Evolutionary conservation across 2,329 filamentous ascomycete species (phyloP).

Genomic region (Ophiostoma ips): DNA sequence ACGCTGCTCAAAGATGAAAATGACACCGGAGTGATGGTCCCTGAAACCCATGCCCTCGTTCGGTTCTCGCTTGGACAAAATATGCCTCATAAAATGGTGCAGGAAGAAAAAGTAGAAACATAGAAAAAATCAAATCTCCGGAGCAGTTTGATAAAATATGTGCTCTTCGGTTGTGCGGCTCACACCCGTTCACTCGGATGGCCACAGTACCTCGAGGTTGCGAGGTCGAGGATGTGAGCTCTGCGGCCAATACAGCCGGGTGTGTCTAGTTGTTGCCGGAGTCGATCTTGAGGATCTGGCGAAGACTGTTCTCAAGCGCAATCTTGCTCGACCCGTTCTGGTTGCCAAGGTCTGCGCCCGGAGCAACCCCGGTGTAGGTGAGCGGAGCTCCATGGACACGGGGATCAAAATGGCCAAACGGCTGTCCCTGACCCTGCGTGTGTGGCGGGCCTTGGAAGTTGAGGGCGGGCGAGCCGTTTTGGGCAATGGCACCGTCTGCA

Average conservation of each 20-base stretch:
- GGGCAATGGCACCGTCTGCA: neutral
- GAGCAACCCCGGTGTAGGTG: neutral
- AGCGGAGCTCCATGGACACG: neutral
- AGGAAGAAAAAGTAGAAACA: neutral
- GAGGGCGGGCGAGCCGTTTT: neutral
- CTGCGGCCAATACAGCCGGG: neutral
- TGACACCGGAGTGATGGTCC: too few relatives aligned
- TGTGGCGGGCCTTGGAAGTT: neutral
- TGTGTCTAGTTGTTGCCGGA: constrained; percentile 1
- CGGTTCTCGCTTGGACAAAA: neutral
- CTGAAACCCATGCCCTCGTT: too few relatives aligned
- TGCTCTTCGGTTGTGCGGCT: neutral
- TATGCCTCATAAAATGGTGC: neutral
- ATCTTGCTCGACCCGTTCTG: constrained; percentile 11
- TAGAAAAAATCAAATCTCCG: neutral
- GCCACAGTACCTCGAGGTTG: neutral
- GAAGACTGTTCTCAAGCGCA: constrained; percentile 39
- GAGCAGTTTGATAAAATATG: constrained; percentile 4
- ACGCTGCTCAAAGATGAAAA: too few relatives aligned
- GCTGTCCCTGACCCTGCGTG: neutral
- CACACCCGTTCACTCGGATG: neutral
- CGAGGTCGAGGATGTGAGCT: too few relatives aligned
- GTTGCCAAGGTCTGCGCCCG: neutral
- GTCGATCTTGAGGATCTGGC: constrained; percentile 34
- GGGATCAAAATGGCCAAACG: neutral